Percentiles rank a stretch among this genome's conserved stretches.
Evolutionary conservation across 2,329 filamentous ascomycete species (phyloP).

Genomic region (Penicillium nordicum): DNA sequence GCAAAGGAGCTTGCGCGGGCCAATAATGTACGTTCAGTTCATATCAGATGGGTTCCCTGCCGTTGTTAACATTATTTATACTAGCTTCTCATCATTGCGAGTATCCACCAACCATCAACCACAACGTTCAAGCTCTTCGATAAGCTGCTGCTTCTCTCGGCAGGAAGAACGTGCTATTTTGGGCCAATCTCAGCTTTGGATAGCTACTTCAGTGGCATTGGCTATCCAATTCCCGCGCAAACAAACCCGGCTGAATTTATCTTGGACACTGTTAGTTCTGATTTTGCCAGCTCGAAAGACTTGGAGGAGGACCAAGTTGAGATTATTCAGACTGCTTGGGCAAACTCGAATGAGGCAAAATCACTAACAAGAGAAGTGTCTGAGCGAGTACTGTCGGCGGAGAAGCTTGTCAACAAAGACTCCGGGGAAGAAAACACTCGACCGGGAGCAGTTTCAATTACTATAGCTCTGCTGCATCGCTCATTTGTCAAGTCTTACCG

Average conservation of each 20-base stretch:
- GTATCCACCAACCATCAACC: slow-evolving; percentile 82
- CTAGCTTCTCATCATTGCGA: slow-evolving; percentile 72
- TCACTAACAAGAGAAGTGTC: slow-evolving; percentile 30
- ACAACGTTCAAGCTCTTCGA: slow-evolving; percentile 78
- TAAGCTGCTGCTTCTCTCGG: slow-evolving; percentile 69
- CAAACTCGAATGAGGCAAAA: slow-evolving; percentile 43
- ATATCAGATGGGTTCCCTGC: not conserved
- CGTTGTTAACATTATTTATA: slow-evolving; percentile 8
- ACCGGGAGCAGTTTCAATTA: slow-evolving; percentile 51
- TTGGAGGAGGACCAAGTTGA: slow-evolving; percentile 50
- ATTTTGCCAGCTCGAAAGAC: slow-evolving; percentile 59
- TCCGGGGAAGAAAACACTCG: slow-evolving; percentile 22
- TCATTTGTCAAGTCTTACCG: slow-evolving; percentile 80
- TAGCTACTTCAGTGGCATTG: slow-evolving; percentile 62
- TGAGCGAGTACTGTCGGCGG: slow-evolving; percentile 10
- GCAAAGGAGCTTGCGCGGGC: slow-evolving; percentile 63
- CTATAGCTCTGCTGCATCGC: slow-evolving; percentile 68
- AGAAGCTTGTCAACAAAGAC: slow-evolving; percentile 26
- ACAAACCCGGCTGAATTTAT: slow-evolving; percentile 79
- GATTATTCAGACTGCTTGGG: slow-evolving; percentile 57
- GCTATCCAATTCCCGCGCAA: slow-evolving; percentile 62
- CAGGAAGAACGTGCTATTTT: slow-evolving; percentile 69
- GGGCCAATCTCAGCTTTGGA: slow-evolving; percentile 59
- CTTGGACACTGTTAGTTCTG: slow-evolving; percentile 73
- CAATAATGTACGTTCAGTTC: slow-evolving; percentile 55